phyloP scores from a whole-genome alignment of 2,329 filamentous ascomycete genomes.

The Cordyceps fumosorosea region DNA sequence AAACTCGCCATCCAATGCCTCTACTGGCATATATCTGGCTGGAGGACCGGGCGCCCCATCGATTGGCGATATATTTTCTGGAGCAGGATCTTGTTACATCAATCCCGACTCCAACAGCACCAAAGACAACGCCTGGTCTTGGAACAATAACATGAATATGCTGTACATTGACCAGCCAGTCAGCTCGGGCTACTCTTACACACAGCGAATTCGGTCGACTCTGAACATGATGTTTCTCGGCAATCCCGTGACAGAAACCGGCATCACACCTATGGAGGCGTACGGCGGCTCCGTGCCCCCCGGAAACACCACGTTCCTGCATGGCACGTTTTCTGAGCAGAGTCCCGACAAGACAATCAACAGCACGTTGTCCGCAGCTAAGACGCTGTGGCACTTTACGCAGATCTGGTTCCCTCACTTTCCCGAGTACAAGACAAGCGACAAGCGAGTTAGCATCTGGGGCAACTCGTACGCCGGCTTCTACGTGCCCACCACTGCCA shows the following conservation, averaged over 20 bases:
- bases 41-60: constrained; percentile 57
- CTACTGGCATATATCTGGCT: constrained; percentile 51
- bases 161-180: constrained; percentile 53
- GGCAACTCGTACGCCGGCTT: constrained; percentile 64
- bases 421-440: constrained; percentile 47
- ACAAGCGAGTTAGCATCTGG: constrained; percentile 56
- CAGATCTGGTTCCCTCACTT: constrained; percentile 53
- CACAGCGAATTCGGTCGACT: constrained; percentile 52
- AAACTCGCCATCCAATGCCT: constrained; percentile 19
- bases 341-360: constrained; percentile 30
- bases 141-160: constrained; percentile 45
- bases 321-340: constrained; percentile 29
- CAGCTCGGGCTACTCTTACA: constrained; percentile 60
- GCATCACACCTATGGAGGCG: constrained; percentile 29
- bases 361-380: constrained; percentile 48
- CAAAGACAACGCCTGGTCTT: constrained; percentile 49
- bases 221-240: constrained; percentile 37
- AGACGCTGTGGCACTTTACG: constrained; percentile 58
- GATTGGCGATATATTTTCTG: neutral
- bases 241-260: constrained; percentile 40
- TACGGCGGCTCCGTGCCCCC: constrained; percentile 29
- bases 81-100: constrained; percentile 30
- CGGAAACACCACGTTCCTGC: constrained; percentile 30
- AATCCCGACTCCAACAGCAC: constrained; percentile 45
- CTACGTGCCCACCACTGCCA: constrained; percentile 59